Conservation (phyloP, 2,329 filamentous ascomycete species). For the Bimuria novae-zelandiae region DNA sequence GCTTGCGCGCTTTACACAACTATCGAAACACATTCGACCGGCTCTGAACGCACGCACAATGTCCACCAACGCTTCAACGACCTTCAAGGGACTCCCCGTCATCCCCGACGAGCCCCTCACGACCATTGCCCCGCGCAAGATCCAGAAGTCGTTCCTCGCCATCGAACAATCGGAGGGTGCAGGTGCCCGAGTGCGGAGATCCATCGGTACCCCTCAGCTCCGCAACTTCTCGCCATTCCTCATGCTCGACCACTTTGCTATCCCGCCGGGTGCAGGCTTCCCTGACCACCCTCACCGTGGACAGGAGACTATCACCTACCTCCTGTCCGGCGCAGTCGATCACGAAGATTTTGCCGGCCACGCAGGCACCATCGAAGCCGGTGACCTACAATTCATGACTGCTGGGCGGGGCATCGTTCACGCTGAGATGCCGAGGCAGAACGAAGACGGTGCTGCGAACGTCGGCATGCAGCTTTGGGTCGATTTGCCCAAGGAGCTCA, state of each 20-base stretch:
- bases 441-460: constrained; percentile 74
- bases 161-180: constrained; percentile 86
- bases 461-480: constrained; percentile 96
- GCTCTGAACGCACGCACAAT: constrained; percentile 32
- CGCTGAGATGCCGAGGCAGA: constrained; percentile 88
- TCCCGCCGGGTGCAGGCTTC: constrained; percentile 81
- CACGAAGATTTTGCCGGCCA: constrained; percentile 92
- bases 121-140: constrained; percentile 65
- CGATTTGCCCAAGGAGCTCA: constrained; percentile 79
- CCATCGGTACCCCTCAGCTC: constrained; percentile 81
- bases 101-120: constrained; percentile 47
- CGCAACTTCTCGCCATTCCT: constrained; percentile 90
- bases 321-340: constrained; percentile 83
- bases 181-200: constrained; percentile 83
- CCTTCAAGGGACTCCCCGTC: constrained; percentile 56
- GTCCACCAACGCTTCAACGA: constrained; percentile 31
- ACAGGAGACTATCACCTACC: constrained; percentile 88
- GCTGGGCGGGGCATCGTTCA: constrained; percentile 91
- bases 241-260: constrained; percentile 90
- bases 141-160: constrained; percentile 82
- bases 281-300: constrained; percentile 84
- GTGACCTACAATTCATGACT: constrained; percentile 98
- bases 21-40: constrained; percentile 36
- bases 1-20: constrained; percentile 43
- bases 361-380: constrained; percentile 78